Base-by-base conservation (phyloP, 2,329 filamentous ascomycete genomes). In the Herpotrichia juniperi region DNA sequence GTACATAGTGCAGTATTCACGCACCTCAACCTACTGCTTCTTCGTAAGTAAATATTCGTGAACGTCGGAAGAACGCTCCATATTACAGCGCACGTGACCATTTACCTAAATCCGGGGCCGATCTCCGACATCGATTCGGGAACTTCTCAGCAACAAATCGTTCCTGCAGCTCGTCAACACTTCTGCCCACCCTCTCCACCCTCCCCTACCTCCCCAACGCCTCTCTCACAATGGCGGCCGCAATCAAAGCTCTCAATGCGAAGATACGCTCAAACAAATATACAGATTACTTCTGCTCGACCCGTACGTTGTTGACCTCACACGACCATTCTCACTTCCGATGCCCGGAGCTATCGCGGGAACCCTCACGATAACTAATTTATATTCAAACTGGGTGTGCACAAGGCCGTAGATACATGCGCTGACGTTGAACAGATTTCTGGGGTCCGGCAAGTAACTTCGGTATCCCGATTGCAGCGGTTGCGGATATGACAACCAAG, bases 401-500 rank as follows among this genome's bases (percentile, higher is more conserved):
- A 40, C 22, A 8, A 39, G n/a, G 11, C 35, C 35, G 50, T 24
- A 14, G 19, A 43, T 43, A 11, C n/a, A 43, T 31, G 4, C 3
- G 16, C 40, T 43, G 26, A 43, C 40, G 17, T 32, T 4, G 10
- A 24, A 49, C 66, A 81, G 78, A 81, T 66, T 81, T 81, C 73
- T 81, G 78, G 79, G 79, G 79, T 51, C 77, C 77, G 31, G 78
- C 76, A 49, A 77, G 74, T 59, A 81, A 81, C 73, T 82, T 82
- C 62, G 79, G 79, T 66, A 82, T 82, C 58, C 79, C 79, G 43
- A 74, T 81, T 50, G 79, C 79, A 28, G 79, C 79, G 25, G 79
- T 82, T 47, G 79, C 80, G 69, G 79, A 82, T 69, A 81, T 79
- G 59, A 40, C 37, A 14, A 76, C 75, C 62, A 81, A 81, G 64